Base-by-base conservation (phyloP, 257 asterid species). In the Marsdenia floribunda region DNA sequence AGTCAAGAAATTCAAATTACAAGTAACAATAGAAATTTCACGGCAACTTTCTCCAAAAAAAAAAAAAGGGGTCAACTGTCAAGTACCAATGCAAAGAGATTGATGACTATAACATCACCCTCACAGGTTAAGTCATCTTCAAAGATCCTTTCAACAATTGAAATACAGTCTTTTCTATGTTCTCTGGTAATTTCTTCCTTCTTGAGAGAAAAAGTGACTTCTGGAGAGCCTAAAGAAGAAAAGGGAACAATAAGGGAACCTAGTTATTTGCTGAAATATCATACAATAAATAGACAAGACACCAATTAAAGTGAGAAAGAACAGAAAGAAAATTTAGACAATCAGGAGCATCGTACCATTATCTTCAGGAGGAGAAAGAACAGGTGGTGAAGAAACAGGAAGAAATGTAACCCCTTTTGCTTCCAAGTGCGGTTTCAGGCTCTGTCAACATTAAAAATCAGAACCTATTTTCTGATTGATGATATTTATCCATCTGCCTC, bases 61-160 rank as follows among this genome's bases (percentile, higher is more conserved):
- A 44, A 42, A 42, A n/a, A n/a, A n/a, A n/a, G n/a, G 63, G 75
- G 73, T 15, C 59, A 76, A 33, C 64, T 47, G 54, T 26, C 52
- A 65, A 63, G 82, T 91, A 94, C 98, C 97, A 94, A 85, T 10
- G 97, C 97, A 79, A 94, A 94, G 82, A 92, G 89, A 81, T 94
- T 94, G 76, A 94, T 92, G 79, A 90, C 78, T 76, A 94, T 85
- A 77, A 87, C 78, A 76, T 94, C 97, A 61, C 88, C 89, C 79
- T 87, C 87, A 78, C 84, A 72, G 84, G 78, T 72, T 61, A 85
- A 74, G 75, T 74, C 86, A 66, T 85, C 97, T 80, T 91, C 97
- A 82, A 84, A 92, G 73, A 92, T 86, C 82, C 70, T 80, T 77
- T 90, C 97, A 82, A 87, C 63, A 59, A 81, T 73, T 5, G 86